Percentiles rank a stretch among this genome's conserved stretches.
These are phyloP conservation scores for Oryza glumipatula DNA, from an alignment of 176 grass and related monocot genomes.

Conservation along the genomic window DNA sequence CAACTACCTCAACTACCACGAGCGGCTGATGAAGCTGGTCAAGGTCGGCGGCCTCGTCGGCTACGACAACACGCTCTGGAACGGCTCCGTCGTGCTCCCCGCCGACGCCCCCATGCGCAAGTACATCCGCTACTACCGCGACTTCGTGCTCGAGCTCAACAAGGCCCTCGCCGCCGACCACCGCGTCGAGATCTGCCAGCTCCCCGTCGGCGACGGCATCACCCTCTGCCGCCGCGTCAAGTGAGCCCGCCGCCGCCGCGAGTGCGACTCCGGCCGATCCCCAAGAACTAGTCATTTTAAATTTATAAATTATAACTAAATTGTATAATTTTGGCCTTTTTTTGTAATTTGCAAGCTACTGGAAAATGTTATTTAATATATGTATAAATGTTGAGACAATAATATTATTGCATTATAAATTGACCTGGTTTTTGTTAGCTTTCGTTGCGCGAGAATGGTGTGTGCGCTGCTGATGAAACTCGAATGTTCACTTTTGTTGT, in stretches of 20 bases:
- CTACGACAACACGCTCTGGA: slow-evolving; percentile 99
- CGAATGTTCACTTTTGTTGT: not conserved
- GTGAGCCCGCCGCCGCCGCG: slow-evolving; percentile 1
- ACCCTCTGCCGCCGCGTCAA: slow-evolving; percentile 83
- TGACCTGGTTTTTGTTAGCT: not conserved
- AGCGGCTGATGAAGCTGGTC: slow-evolving; percentile 87
- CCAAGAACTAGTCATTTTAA: not conserved
- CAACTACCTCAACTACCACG: slow-evolving; percentile 99
- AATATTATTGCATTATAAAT: not conserved
- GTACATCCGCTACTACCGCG: slow-evolving; percentile 85
- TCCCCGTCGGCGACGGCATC: slow-evolving; percentile 88
- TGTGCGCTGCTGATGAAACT: not conserved
- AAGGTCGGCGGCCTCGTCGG: slow-evolving; percentile 78
- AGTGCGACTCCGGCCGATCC: not conserved
- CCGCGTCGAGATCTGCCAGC: slow-evolving; percentile 93
- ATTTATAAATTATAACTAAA: slow-evolving; percentile 20
- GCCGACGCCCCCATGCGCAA: slow-evolving; percentile 84
- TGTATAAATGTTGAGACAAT: slow-evolving; percentile 36
- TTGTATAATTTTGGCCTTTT: not conserved
- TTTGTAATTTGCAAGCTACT: not conserved
- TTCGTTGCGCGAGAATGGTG: not conserved
- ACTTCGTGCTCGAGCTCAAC: slow-evolving; percentile 90
- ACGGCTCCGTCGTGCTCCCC: slow-evolving; percentile 85
- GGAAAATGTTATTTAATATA: slow-evolving; percentile 15
- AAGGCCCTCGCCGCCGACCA: slow-evolving; percentile 87